These are phyloP conservation scores for Poterioochromonas sp. DNA, from an alignment of 352 stramenopile species.

Conservation along the genomic window DNA sequence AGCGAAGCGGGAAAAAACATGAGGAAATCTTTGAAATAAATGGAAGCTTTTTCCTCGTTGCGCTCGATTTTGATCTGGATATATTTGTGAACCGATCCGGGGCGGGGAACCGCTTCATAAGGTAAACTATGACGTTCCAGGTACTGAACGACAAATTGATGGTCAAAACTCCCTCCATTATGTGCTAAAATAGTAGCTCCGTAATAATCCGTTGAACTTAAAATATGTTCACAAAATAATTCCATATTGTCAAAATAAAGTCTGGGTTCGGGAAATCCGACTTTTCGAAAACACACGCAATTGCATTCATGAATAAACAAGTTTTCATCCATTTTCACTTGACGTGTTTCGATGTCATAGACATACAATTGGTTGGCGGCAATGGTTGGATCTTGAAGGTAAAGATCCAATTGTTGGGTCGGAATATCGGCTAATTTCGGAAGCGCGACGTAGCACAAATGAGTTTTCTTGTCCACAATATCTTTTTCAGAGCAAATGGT, in stretches of 20 bases:
- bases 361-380: constrained; percentile 29
- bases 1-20: constrained; percentile 30
- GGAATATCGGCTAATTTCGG: constrained; percentile 30
- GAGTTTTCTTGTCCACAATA: constrained; percentile 31
- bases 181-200: constrained; percentile 30
- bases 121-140: constrained; percentile 30
- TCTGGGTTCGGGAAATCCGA: constrained; percentile 29
- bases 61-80: constrained; percentile 30
- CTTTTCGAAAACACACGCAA: constrained; percentile 30
- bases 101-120: constrained; percentile 28
- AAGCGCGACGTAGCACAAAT: constrained; percentile 29
- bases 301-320: constrained; percentile 32
- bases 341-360: constrained; percentile 30
- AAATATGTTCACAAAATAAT: constrained; percentile 32
- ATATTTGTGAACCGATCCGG: constrained; percentile 30
- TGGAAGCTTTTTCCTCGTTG: constrained; percentile 30
- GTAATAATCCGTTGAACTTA: constrained; percentile 31
- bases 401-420: constrained; percentile 30
- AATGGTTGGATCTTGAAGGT: constrained; percentile 30
- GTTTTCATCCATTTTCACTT: constrained; percentile 31
- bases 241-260: constrained; percentile 32
- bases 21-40: constrained; percentile 32
- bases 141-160: constrained; percentile 31
- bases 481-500: constrained; percentile 31
- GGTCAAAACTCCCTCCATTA: constrained; percentile 30